Conservation (phyloP, 2,329 filamentous ascomycete genomes). For the Cryoendolithus antarcticus region DNA sequence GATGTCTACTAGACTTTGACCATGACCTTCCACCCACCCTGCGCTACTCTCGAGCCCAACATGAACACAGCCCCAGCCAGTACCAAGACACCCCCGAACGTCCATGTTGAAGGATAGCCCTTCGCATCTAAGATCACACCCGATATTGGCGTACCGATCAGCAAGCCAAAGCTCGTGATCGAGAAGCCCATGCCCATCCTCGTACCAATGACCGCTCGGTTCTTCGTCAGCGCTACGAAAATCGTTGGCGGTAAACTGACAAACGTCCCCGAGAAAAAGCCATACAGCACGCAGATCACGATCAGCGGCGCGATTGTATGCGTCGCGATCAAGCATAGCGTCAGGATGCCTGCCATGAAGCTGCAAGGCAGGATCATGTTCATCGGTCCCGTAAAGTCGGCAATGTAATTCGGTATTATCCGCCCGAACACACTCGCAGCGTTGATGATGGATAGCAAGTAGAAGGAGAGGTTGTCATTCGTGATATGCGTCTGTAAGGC, state of each 20-base stretch:
- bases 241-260: constrained; percentile 35
- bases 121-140: constrained; percentile 40
- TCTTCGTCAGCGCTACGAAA: constrained; percentile 30
- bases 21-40: constrained; percentile 15
- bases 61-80: constrained; percentile 16
- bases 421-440: constrained; percentile 38
- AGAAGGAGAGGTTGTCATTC: constrained; percentile 46
- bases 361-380: constrained; percentile 36
- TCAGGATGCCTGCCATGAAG: constrained; percentile 28
- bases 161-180: constrained; percentile 25
- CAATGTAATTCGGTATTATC: constrained; percentile 32
- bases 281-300: constrained; percentile 32
- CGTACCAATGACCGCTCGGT: constrained; percentile 36
- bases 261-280: constrained; percentile 37
- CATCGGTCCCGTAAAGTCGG: constrained; percentile 34
- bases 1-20: constrained; percentile 9
- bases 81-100: constrained; percentile 28
- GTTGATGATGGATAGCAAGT: constrained; percentile 57
- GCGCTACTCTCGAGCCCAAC: constrained; percentile 12
- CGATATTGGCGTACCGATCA: constrained; percentile 46
- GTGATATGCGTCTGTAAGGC: constrained; percentile 44
- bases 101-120: constrained; percentile 32
- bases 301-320: constrained; percentile 26
- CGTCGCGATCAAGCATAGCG: constrained; percentile 29
- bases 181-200: constrained; percentile 43